Conservation (phyloP, 257 asterid species). For the Solanum tarapatanum region DNA sequence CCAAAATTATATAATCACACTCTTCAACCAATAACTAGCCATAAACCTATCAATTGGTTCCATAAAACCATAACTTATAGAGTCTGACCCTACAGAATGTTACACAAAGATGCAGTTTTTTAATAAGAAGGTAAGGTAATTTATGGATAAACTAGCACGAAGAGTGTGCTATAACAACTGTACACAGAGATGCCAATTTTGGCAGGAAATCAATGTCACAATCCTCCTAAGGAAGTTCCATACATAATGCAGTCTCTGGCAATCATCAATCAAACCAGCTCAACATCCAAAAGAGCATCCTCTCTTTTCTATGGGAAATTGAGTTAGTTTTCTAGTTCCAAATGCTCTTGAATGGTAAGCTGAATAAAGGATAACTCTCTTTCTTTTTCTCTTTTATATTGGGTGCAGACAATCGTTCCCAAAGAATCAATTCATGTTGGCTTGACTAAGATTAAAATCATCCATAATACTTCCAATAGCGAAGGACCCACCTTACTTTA, state of each 20-base stretch:
- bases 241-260: background rate
- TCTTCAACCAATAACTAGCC: background rate
- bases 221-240: background rate
- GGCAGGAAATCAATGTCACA: background rate
- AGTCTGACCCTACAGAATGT: background rate
- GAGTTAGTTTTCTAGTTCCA: background rate
- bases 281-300: background rate
- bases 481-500: background rate
- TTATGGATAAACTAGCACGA: background rate
- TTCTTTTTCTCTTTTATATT: background rate
- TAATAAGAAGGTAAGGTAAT: background rate
- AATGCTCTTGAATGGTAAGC: background rate
- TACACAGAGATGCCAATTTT: background rate
- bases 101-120: background rate
- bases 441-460: background rate
- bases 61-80: background rate
- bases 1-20: background rate
- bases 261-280: background rate
- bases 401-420: background rate
- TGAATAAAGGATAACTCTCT: background rate
- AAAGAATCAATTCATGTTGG: background rate
- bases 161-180: background rate
- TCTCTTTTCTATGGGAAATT: background rate
- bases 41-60: background rate
- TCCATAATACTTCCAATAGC: background rate